These are phyloP conservation scores for Rhodotorula sp. DNA, from an alignment of 1,284 basidiomycete genomes.

Conservation along the genomic window DNA sequence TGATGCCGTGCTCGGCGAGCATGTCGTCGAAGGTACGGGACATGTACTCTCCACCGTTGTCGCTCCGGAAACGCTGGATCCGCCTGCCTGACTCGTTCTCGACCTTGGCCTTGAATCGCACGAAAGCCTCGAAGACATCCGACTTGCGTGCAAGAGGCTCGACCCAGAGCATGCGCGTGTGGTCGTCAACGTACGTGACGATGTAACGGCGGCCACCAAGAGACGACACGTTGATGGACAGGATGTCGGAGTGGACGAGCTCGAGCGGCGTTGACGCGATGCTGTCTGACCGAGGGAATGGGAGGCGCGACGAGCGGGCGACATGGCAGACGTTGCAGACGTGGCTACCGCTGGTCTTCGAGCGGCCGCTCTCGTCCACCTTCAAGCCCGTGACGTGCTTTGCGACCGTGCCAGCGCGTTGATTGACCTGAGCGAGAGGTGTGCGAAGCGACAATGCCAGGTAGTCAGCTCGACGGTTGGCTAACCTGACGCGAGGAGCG, in stretches of 20 bases:
- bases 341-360: too few species aligned
- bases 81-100: slow-evolving; percentile 41
- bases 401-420: background rate
- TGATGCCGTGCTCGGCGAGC: slow-evolving; percentile 46
- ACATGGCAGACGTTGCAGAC: background rate
- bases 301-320: background rate
- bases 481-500: background rate
- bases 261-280: slow-evolving; percentile 6
- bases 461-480: background rate
- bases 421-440: background rate
- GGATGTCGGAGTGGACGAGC: slow-evolving; percentile 50
- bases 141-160: slow-evolving; percentile 48
- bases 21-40: slow-evolving; percentile 44
- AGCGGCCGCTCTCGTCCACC: too few species aligned
- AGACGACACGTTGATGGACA: slow-evolving; percentile 46
- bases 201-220: slow-evolving; percentile 47
- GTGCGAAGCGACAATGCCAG: slow-evolving; percentile 5
- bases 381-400: background rate
- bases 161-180: slow-evolving; percentile 40
- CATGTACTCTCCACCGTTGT: slow-evolving; percentile 49
- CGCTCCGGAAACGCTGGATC: slow-evolving; percentile 48
- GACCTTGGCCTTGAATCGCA: slow-evolving; percentile 45
- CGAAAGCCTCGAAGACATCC: slow-evolving; percentile 48
- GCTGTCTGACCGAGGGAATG: slow-evolving; percentile 14
- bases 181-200: slow-evolving; percentile 51